Evolutionary conservation across 1,284 basidiomycete species (phyloP).

Genomic region (Malassezia nana): DNA sequence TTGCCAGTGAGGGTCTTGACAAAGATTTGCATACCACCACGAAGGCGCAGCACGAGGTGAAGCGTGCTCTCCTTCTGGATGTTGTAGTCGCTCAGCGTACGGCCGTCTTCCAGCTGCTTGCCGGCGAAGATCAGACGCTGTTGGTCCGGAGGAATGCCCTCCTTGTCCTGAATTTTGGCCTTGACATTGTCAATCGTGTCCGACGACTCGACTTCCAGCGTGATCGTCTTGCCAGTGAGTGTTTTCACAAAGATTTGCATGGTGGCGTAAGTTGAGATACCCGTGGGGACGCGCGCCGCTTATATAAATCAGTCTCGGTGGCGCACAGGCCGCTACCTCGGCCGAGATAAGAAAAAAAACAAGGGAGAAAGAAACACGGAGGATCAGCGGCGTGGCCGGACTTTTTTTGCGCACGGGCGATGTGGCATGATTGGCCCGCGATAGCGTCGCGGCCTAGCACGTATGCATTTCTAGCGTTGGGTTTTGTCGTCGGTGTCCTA

Average conservation of each 20-base stretch:
- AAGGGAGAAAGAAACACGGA: neutral
- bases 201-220: conserved; percentile 72
- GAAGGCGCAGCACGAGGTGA: conserved; percentile 40
- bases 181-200: conserved; percentile 81
- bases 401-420: neutral
- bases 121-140: conserved; percentile 52
- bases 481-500: neutral
- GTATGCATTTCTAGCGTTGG: neutral
- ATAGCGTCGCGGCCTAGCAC: neutral
- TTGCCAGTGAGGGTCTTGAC: conserved; percentile 79
- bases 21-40: conserved; percentile 48
- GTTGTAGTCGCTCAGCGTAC: conserved; percentile 51
- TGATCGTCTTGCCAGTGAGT: conserved; percentile 98
- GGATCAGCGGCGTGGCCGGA: neutral
- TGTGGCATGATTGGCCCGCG: neutral
- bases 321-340: conserved; percentile 1
- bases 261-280: conserved; percentile 1
- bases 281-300: neutral
- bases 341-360: conserved; percentile 1
- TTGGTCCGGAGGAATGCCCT: conserved; percentile 49
- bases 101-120: conserved; percentile 51
- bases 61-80: conserved; percentile 47
- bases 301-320: neutral
- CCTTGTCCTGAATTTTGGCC: conserved; percentile 51
- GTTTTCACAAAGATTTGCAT: conserved; percentile 51